phyloP scores from a whole-genome alignment of 805 yeast genomes.

The Nakazawaea populi region DNA sequence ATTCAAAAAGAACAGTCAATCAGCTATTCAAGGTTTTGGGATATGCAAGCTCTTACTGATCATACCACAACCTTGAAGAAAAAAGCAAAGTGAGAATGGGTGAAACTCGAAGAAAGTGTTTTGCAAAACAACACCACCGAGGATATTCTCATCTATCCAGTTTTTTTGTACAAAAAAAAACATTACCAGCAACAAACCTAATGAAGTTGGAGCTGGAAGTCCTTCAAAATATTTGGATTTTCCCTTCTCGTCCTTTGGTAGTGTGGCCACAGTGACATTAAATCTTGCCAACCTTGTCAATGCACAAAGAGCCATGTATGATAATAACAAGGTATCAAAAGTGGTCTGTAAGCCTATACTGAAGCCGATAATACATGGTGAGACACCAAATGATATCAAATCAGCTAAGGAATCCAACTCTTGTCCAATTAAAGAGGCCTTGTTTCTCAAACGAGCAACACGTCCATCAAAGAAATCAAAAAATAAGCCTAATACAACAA shows the following conservation, averaged over 20 bases:
- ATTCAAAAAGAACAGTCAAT: not conserved
- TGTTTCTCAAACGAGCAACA: slow-evolving; percentile 91
- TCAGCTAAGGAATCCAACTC: slow-evolving; percentile 97
- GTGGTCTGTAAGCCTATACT: slow-evolving; percentile 86
- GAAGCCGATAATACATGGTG: slow-evolving; percentile 91
- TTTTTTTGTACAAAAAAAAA: slow-evolving; percentile 55
- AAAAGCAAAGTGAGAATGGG: slow-evolving; percentile 56
- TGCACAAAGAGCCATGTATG: slow-evolving; percentile 89
- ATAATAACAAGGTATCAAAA: slow-evolving; percentile 66
- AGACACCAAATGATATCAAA: slow-evolving; percentile 88
- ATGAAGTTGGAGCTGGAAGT: slow-evolving; percentile 87
- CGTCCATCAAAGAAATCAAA: slow-evolving; percentile 97
- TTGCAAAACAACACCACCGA: slow-evolving; percentile 56
- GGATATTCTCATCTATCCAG: slow-evolving; percentile 39
- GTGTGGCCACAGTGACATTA: slow-evolving; percentile 86
- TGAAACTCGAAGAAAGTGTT: slow-evolving; percentile 70
- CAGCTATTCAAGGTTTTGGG: slow-evolving; percentile 62
- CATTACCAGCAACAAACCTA: slow-evolving; percentile 69
- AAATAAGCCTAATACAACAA: slow-evolving; percentile 83
- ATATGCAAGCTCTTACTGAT: slow-evolving; percentile 86
- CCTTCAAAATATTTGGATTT: slow-evolving; percentile 94
- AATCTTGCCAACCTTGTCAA: slow-evolving; percentile 91
- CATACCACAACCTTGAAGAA: slow-evolving; percentile 83
- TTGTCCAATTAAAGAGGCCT: slow-evolving; percentile 92
- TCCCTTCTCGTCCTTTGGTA: slow-evolving; percentile 86